These are phyloP conservation scores for Hymenoscyphus occultus DNA, from an alignment of 2,329 filamentous ascomycete genomes.

Conservation along the genomic window DNA sequence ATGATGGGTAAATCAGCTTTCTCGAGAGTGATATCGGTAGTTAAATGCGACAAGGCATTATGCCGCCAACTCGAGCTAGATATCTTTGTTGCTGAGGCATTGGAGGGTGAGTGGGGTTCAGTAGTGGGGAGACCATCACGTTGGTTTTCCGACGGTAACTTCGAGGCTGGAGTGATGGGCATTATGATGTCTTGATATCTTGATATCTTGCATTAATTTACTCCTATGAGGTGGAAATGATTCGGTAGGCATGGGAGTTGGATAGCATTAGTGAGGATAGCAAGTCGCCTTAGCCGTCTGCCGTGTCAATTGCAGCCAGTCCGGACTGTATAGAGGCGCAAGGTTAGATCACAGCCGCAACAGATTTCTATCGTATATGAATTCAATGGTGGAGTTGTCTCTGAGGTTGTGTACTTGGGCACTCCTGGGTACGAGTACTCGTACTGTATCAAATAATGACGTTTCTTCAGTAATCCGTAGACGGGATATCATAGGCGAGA, in stretches of 20 bases:
- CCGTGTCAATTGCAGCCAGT: not conserved
- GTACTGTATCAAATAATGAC: not conserved
- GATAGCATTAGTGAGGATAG: conserved; percentile 3
- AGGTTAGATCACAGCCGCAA: not conserved
- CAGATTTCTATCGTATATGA: not conserved
- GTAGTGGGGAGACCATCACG: not conserved
- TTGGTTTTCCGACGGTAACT: not conserved
- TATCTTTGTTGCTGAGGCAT: conserved; percentile 16
- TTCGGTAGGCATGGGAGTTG: not conserved
- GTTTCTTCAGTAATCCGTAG: not conserved
- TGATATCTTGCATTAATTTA: not conserved
- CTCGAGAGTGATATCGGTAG: conserved; percentile 32
- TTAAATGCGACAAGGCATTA: conserved; percentile 23
- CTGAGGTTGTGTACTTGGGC: no score
- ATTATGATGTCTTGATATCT: not conserved
- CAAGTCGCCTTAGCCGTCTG: not conserved
- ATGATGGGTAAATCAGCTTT: conserved; percentile 40
- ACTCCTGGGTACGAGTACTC: no score
- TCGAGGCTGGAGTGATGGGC: not conserved
- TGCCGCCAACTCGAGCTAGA: conserved; percentile 13
- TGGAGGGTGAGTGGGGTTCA: conserved; percentile 16
- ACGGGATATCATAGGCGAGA: no score
- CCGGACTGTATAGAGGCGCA: not conserved
- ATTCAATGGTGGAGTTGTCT: not conserved
- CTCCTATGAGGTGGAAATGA: not conserved